phyloP scores from a whole-genome alignment of 2,329 filamentous ascomycete species.

The Botrytis aclada region DNA sequence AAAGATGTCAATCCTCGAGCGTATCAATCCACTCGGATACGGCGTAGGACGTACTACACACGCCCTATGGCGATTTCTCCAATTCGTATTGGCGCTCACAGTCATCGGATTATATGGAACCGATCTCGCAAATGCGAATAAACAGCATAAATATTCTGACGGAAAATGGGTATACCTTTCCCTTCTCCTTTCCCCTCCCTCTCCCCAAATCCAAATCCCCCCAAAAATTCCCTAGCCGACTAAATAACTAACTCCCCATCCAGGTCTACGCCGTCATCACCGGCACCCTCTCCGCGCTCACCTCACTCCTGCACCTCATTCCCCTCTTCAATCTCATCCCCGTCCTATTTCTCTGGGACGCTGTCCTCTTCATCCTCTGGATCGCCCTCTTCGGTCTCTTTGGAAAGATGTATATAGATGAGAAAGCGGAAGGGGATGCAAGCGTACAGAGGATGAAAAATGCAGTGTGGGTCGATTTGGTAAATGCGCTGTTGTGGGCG shows the following conservation, averaged over 20 bases:
- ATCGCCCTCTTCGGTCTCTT: constrained; percentile 81
- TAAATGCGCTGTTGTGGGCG: constrained; percentile 74
- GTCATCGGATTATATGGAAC: constrained; percentile 76
- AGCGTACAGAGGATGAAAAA: constrained; percentile 76
- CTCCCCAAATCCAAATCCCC: background rate
- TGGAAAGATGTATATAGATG: constrained; percentile 72
- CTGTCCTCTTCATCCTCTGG: constrained; percentile 73
- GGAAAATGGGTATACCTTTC: constrained; percentile 63
- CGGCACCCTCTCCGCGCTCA: constrained; percentile 62
- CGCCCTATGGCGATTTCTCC: constrained; percentile 65
- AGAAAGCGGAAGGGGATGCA: constrained; percentile 59
- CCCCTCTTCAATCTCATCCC: constrained; percentile 56
- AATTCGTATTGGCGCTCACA: constrained; percentile 72
- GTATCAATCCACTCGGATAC: constrained; percentile 1
- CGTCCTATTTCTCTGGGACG: constrained; percentile 64
- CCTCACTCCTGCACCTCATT: constrained; percentile 62
- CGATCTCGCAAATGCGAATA: constrained; percentile 57
- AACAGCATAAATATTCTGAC: constrained; percentile 51
- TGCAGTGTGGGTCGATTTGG: constrained; percentile 79
- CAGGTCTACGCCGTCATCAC: constrained; percentile 71
- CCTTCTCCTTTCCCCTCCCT: background rate
- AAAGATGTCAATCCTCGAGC: constrained; percentile 4
- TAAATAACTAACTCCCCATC: constrained; percentile 10
- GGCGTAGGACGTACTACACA: constrained; percentile 40
- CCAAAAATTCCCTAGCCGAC: background rate